A percentile compares a stretch with the other conserved stretches of the same genome.
Conservation (phyloP, 1,284 basidiomycete species). For the Blastosporella zonata region DNA sequence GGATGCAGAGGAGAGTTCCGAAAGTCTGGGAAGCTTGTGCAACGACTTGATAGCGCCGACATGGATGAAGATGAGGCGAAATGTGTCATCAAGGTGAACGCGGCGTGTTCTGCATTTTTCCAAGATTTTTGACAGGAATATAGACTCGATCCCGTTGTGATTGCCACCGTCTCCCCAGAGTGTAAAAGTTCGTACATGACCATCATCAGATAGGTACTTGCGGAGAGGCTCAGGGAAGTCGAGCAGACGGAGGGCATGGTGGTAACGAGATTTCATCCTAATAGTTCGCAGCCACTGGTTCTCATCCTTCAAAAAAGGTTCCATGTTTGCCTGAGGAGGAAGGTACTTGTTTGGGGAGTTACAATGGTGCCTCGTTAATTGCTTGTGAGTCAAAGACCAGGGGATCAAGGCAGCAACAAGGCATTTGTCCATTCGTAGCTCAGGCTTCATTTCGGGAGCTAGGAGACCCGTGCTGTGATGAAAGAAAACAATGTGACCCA, state of each 20-base stretch:
- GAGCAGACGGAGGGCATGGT: conserved; percentile 43
- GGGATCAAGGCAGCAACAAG: conserved; percentile 48
- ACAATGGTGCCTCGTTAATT: conserved; percentile 21
- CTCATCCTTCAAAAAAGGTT: conserved; percentile 15
- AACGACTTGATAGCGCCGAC: conserved; percentile 51
- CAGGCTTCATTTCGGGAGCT: conserved; percentile 28
- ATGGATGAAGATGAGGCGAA: conserved; percentile 58
- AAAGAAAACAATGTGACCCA: conserved; percentile 42
- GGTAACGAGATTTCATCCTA: conserved; percentile 29
- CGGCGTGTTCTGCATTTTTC: conserved; percentile 32
- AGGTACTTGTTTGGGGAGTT: conserved; percentile 15
- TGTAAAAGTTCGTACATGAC: conserved; percentile 28
- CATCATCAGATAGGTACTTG: conserved; percentile 35
- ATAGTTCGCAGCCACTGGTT: conserved; percentile 22
- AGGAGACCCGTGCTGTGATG: conserved; percentile 29
- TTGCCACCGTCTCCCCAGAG: conserved; percentile 32
- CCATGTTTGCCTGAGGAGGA: conserved; percentile 13
- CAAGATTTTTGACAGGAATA: conserved; percentile 43
- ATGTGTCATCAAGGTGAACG: conserved; percentile 30
- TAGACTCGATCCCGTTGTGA: conserved; percentile 41
- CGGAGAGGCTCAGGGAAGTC: conserved; percentile 42
- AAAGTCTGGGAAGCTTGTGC: conserved; percentile 44
- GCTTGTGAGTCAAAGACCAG: conserved; percentile 36
- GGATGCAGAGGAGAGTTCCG: conserved; percentile 39
- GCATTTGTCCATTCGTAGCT: conserved; percentile 21